These are phyloP conservation scores for Populus simonii DNA, from an alignment of 345 rosid genomes.

Conservation along the genomic window DNA sequence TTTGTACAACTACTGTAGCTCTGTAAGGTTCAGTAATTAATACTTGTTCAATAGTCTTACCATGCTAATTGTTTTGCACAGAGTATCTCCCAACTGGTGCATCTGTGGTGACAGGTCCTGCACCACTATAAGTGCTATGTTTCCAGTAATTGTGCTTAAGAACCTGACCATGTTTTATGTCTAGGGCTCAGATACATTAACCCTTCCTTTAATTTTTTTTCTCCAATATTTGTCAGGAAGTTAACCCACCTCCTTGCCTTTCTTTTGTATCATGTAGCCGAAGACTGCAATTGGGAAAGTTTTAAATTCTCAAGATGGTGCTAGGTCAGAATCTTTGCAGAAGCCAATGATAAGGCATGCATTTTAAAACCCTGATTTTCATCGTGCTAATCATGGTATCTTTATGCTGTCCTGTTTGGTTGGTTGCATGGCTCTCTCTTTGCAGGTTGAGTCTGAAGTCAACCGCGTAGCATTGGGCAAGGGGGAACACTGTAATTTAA, in stretches of 20 bases:
- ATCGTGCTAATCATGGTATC: constrained; percentile 29
- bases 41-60: constrained; percentile 12
- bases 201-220: constrained; percentile 10
- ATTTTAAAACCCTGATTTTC: constrained; percentile 33
- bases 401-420: constrained; percentile 34
- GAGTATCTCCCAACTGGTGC: constrained; percentile 48
- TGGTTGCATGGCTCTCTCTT: constrained; percentile 10
- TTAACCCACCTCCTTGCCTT: constrained; percentile 21
- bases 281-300: constrained; percentile 36
- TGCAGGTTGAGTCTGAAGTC: constrained; percentile 42
- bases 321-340: constrained; percentile 66
- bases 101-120: constrained; percentile 73
- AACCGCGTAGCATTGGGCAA: constrained; percentile 14
- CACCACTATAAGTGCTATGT: constrained; percentile 54
- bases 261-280: no score
- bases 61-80: constrained; percentile 18
- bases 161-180: constrained; percentile 32
- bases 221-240: not conserved
- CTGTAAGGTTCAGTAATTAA: constrained; percentile 10
- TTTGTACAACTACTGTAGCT: not conserved
- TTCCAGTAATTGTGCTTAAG: constrained; percentile 53
- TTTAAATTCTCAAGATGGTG: constrained; percentile 47
- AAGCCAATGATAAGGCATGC: constrained; percentile 61
- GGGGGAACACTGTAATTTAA: not conserved
- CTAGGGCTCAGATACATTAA: constrained; percentile 28